phyloP scores from a whole-genome alignment of 148 eudicot genomes.

The Nepenthes gracilis region DNA sequence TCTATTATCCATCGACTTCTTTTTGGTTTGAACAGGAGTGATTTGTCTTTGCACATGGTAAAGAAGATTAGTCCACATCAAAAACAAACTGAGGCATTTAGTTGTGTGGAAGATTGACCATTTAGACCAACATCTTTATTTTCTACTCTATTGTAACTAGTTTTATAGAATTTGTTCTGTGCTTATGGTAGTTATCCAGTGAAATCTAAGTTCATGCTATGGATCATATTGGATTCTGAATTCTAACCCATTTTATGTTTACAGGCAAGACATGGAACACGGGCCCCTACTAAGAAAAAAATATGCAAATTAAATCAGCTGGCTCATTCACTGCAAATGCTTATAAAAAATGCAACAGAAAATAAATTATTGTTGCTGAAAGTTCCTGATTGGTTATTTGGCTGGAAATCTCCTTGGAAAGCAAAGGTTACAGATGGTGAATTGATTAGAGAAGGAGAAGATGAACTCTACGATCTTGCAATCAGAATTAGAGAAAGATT shows the following conservation, averaged over 20 bases:
- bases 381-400: slow-evolving; percentile 71
- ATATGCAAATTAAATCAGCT: slow-evolving; percentile 48
- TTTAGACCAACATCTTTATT: no score
- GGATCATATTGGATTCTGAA: not conserved
- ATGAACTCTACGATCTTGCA: slow-evolving; percentile 77
- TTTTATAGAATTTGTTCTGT: no score
- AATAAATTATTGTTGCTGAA: slow-evolving; percentile 31
- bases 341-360: slow-evolving; percentile 50
- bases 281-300: slow-evolving; percentile 83
- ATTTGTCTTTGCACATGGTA: no score
- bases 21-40: no score
- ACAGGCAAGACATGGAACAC: slow-evolving; percentile 93
- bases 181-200: not conserved
- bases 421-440: slow-evolving; percentile 85
- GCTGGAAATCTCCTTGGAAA: slow-evolving; percentile 93
- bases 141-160: no score
- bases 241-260: slow-evolving; percentile 7
- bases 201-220: not conserved
- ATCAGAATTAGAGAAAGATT: slow-evolving; percentile 55
- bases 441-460: slow-evolving; percentile 67
- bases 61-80: no score
- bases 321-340: slow-evolving; percentile 36
- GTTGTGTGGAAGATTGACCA: no score
- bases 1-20: no score
- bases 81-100: no score